Evolutionary conservation across 1,284 basidiomycete species (phyloP).

Genomic region (Tylopilus orsonianus): DNA sequence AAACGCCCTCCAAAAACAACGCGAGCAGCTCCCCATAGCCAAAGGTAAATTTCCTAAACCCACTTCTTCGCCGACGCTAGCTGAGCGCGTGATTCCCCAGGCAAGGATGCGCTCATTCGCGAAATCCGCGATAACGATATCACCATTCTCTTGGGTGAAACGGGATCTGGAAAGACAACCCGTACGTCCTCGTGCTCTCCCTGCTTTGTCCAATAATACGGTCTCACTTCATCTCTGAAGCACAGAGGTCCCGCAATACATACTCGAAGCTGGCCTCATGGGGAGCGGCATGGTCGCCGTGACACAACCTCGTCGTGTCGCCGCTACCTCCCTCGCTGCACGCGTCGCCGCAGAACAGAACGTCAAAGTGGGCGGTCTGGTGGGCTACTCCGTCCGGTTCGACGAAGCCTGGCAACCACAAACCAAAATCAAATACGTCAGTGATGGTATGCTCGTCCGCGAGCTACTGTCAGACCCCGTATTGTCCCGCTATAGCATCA

Average conservation of each 20-base stretch:
- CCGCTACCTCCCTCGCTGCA: slow-evolving; percentile 88
- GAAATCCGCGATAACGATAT: slow-evolving; percentile 82
- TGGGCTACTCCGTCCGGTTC: slow-evolving; percentile 96
- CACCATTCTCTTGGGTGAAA: slow-evolving; percentile 91
- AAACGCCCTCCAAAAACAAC: slow-evolving; percentile 53
- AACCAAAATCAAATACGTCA: slow-evolving; percentile 92
- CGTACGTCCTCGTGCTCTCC: slow-evolving; percentile 51
- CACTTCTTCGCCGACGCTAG: not conserved
- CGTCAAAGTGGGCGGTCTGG: slow-evolving; percentile 63
- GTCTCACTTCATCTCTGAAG: slow-evolving; percentile 30
- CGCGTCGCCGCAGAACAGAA: slow-evolving; percentile 89
- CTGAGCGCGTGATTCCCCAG: slow-evolving; percentile 39
- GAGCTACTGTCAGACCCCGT: slow-evolving; percentile 80
- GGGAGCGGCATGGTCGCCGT: slow-evolving; percentile 74
- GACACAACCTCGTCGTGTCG: slow-evolving; percentile 93
- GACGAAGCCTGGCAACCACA: slow-evolving; percentile 73
- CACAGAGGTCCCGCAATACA: slow-evolving; percentile 86
- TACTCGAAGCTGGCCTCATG: slow-evolving; percentile 71
- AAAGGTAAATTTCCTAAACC: slow-evolving; percentile 47
- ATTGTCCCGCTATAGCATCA: slow-evolving; percentile 83
- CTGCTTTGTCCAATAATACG: slow-evolving; percentile 2
- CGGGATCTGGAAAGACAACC: slow-evolving; percentile 97
- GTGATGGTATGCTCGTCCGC: slow-evolving; percentile 95
- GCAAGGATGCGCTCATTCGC: slow-evolving; percentile 71
- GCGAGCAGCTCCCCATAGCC: slow-evolving; percentile 76